These are phyloP conservation scores for Shiraia bambusicola DNA, from an alignment of 2,329 filamentous ascomycete genomes.

Conservation along the genomic window DNA sequence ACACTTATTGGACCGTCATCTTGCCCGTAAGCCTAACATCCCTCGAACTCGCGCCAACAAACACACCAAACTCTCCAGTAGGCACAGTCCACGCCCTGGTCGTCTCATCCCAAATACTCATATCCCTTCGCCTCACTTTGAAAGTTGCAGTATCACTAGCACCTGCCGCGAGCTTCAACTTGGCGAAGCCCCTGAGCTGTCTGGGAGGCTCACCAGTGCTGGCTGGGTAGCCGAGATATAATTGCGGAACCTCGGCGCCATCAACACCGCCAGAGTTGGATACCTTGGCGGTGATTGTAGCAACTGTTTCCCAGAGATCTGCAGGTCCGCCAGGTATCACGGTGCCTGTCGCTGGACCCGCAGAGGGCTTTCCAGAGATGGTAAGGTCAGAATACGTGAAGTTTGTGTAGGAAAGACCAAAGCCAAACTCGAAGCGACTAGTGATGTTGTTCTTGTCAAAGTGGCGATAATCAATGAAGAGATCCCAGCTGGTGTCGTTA, in stretches of 20 bases:
- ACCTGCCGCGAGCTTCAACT: conserved; percentile 35
- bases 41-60: conserved; percentile 40
- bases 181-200: conserved; percentile 43
- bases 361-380: conserved; percentile 22
- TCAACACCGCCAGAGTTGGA: conserved; percentile 39
- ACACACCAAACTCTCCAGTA: conserved; percentile 35
- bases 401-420: conserved; percentile 47
- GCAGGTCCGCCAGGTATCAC: conserved; percentile 30
- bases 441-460: conserved; percentile 47
- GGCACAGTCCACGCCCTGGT: conserved; percentile 40
- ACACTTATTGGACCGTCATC: conserved; percentile 30
- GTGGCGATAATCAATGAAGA: conserved; percentile 50
- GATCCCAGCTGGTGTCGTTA: conserved; percentile 40
- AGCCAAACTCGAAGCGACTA: conserved; percentile 50
- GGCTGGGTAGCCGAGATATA: conserved; percentile 41
- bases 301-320: conserved; percentile 39
- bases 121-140: conserved; percentile 38
- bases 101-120: conserved; percentile 41
- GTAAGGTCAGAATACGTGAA: conserved; percentile 44
- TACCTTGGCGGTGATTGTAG: conserved; percentile 39
- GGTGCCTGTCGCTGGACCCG: conserved; percentile 27
- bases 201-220: conserved; percentile 33
- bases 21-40: conserved; percentile 39
- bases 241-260: conserved; percentile 44
- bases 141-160: conserved; percentile 36